A percentile compares a stretch with the other conserved stretches of the same genome.
phyloP scores from a whole-genome alignment of 2,329 filamentous ascomycete species.

The Aspergillus tamarii region DNA sequence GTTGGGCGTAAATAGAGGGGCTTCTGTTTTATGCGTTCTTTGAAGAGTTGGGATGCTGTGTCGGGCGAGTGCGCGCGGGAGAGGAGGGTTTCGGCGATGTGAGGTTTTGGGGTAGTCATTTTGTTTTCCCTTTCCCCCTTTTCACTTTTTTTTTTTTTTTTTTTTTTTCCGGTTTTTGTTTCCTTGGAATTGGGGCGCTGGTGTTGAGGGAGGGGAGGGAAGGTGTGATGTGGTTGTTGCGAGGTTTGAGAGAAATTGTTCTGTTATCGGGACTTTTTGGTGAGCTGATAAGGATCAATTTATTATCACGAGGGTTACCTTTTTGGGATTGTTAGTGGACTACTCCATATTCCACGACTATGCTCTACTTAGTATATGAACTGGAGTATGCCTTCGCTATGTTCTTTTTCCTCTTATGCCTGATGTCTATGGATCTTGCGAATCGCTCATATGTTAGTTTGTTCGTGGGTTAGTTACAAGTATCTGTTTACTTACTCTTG shows the following conservation, averaged over 20 bases:
- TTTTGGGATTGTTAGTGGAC: background rate
- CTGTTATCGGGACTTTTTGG: background rate
- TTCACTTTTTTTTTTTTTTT: background rate
- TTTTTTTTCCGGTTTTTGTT: no score
- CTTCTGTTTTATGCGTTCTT: conserved; percentile 80
- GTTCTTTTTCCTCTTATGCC: no score
- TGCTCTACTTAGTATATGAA: background rate
- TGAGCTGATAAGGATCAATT: background rate
- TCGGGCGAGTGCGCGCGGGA: conserved; percentile 77
- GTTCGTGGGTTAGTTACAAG: background rate
- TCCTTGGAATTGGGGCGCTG: background rate
- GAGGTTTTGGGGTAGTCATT: conserved; percentile 32
- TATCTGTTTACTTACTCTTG: background rate
- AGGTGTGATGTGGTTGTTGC: background rate
- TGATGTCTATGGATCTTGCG: background rate
- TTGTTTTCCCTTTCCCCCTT: background rate
- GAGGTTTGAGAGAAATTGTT: background rate
- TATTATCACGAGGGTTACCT: background rate
- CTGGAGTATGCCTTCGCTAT: background rate
- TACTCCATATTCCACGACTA: no score
- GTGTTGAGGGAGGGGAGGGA: background rate
- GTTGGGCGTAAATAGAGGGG: conserved; percentile 77
- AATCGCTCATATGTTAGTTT: background rate
- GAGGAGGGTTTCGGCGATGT: conserved; percentile 68
- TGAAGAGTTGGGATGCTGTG: conserved; percentile 71